Percentiles rank a stretch among this genome's conserved stretches.
Evolutionary conservation across 352 stramenopile genomes (phyloP).

Genomic region (Phytophthora ramorum): DNA sequence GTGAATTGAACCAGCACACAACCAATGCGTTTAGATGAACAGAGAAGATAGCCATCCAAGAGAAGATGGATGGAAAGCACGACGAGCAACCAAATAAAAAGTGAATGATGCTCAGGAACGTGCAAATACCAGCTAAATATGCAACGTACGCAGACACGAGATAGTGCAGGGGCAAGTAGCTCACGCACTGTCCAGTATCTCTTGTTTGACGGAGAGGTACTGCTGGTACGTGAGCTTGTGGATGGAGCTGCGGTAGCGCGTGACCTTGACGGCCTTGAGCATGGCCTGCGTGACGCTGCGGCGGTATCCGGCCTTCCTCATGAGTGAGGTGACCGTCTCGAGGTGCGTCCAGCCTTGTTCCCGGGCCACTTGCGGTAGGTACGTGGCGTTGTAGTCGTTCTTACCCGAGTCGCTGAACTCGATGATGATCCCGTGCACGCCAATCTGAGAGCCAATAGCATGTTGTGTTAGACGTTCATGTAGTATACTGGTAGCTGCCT

Average conservation of each 20-base stretch:
- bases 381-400: slow-evolving; percentile 73
- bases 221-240: slow-evolving; percentile 84
- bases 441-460: slow-evolving; percentile 42
- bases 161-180: neutral
- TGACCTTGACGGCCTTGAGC: slow-evolving; percentile 74
- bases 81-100: slow-evolving; percentile 33
- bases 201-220: slow-evolving; percentile 75
- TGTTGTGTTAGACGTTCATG: neutral
- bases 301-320: slow-evolving; percentile 81
- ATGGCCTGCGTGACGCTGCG: slow-evolving; percentile 59
- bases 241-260: slow-evolving; percentile 83
- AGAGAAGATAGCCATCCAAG: slow-evolving; percentile 18
- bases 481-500: neutral
- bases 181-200: slow-evolving; percentile 35
- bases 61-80: slow-evolving; percentile 8
- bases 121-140: slow-evolving; percentile 5
- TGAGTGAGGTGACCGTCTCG: slow-evolving; percentile 78
- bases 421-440: slow-evolving; percentile 83
- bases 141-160: neutral
- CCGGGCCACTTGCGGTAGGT: slow-evolving; percentile 78
- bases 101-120: slow-evolving; percentile 31
- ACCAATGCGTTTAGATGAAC: slow-evolving; percentile 27
- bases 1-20: neutral
- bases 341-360: slow-evolving; percentile 79
- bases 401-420: slow-evolving; percentile 66